phyloP scores from a whole-genome alignment of 768 basidiomycete genomes.

The Pleurotus salmoneostramineus region DNA sequence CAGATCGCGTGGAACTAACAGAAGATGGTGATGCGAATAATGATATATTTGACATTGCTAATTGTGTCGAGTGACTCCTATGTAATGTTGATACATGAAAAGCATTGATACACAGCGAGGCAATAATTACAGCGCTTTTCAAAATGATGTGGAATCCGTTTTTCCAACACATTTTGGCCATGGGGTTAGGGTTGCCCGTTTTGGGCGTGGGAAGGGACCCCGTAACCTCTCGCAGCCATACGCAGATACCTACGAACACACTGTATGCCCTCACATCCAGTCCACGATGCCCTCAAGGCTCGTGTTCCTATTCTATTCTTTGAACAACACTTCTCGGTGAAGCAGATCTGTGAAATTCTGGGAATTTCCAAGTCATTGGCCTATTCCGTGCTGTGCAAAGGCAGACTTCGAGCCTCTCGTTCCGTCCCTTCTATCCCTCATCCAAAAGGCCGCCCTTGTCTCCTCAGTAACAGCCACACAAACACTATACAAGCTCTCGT shows the following conservation, averaged over 20 bases:
- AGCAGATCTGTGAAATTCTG: constrained; percentile 16
- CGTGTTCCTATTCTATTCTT: constrained; percentile 13
- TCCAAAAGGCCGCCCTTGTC: not conserved
- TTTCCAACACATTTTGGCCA: not conserved
- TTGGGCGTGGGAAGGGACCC: not conserved
- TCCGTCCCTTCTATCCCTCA: constrained; percentile 7
- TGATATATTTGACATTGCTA: not conserved
- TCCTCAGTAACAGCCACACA: constrained; percentile 5
- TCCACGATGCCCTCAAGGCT: constrained; percentile 12
- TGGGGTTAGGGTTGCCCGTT: too few species aligned
- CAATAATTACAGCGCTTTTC: not conserved
- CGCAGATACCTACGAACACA: not conserved
- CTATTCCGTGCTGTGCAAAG: constrained; percentile 6
- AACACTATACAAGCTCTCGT: constrained; percentile 7
- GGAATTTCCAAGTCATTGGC: constrained; percentile 15
- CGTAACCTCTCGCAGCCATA: not conserved
- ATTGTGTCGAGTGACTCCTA: too few species aligned
- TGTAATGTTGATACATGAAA: not conserved
- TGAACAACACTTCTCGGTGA: constrained; percentile 10
- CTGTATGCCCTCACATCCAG: not conserved
- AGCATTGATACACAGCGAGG: not conserved
- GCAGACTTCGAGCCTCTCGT: not conserved
- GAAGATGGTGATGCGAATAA: not conserved
- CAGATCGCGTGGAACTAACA: constrained; percentile 38
- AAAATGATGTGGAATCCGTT: not conserved